A percentile compares a stretch with the other conserved stretches of the same genome.
phyloP scores from a whole-genome alignment of 2,329 filamentous ascomycete genomes.

The Westerdykella aurantiaca region DNA sequence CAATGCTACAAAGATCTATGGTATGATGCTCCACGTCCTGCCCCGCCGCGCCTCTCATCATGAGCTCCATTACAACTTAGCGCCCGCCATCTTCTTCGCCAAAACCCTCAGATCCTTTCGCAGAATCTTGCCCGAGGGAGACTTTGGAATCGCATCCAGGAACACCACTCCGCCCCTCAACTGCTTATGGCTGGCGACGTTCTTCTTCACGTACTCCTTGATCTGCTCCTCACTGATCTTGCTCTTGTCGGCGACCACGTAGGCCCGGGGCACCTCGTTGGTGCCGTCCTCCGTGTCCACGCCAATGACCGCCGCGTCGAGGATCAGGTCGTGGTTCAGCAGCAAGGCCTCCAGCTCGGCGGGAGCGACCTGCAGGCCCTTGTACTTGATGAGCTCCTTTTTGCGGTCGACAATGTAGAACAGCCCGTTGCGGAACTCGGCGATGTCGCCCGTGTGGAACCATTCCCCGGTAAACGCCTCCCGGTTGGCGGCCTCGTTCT shows the following conservation, averaged over 20 bases:
- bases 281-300: slow-evolving; percentile 30
- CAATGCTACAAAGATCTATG: too few relatives aligned
- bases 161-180: slow-evolving; percentile 36
- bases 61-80: slow-evolving; percentile 17
- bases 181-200: slow-evolving; percentile 33
- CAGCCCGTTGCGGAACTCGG: slow-evolving; percentile 29
- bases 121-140: slow-evolving; percentile 33
- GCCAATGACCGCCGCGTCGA: slow-evolving; percentile 45
- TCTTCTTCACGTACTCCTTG: slow-evolving; percentile 25
- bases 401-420: slow-evolving; percentile 42
- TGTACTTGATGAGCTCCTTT: slow-evolving; percentile 47
- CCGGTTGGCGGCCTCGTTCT: slow-evolving; percentile 25
- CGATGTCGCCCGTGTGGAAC: slow-evolving; percentile 39
- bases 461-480: slow-evolving; percentile 32
- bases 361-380: slow-evolving; percentile 47
- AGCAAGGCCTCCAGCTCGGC: slow-evolving; percentile 46
- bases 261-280: slow-evolving; percentile 41
- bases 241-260: slow-evolving; percentile 37
- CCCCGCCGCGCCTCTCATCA: too few relatives aligned
- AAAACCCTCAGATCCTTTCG: slow-evolving; percentile 32
- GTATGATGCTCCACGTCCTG: too few relatives aligned
- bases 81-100: slow-evolving; percentile 25
- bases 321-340: slow-evolving; percentile 36
- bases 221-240: slow-evolving; percentile 30
- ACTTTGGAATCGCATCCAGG: slow-evolving; percentile 34